Conservation (phyloP, 179 eudicot species). For the Amaranthus tricolor region DNA sequence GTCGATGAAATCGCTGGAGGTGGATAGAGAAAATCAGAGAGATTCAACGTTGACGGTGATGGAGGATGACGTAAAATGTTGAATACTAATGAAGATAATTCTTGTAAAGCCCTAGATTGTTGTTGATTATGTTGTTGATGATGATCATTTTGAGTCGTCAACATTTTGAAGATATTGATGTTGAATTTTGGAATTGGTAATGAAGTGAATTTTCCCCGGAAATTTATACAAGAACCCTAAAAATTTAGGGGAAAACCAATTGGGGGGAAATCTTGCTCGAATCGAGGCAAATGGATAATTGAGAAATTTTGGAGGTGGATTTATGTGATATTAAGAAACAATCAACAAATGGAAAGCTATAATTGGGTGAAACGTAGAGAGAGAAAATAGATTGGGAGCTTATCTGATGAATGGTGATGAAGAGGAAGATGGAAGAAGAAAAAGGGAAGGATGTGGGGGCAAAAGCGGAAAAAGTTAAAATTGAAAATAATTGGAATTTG, state of each 20-base stretch:
- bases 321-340: no score
- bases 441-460: not conserved
- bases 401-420: constrained; percentile 4
- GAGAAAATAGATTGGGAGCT: not conserved
- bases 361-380: constrained; percentile 11
- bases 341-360: constrained; percentile 2
- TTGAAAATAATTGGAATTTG: not conserved
- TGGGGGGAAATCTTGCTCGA: constrained; percentile 7
- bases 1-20: constrained; percentile 2
- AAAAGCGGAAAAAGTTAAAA: constrained; percentile 3
- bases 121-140: constrained; percentile 7
- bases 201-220: not conserved
- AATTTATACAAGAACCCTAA: constrained; percentile 16
- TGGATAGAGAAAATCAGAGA: constrained; percentile 1
- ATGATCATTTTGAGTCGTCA: constrained; percentile 25
- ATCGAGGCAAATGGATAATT: constrained; percentile 32
- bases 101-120: constrained; percentile 40
- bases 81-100: constrained; percentile 34
- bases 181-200: not conserved
- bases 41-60: constrained; percentile 22
- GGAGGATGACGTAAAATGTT: constrained; percentile 38
- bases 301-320: not conserved
- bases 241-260: not conserved
- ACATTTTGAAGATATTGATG: constrained; percentile 19
- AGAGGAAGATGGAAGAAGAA: not conserved